These are phyloP conservation scores for Dianthus caryophyllus DNA, from an alignment of 148 eudicot species.

Conservation along the genomic window DNA sequence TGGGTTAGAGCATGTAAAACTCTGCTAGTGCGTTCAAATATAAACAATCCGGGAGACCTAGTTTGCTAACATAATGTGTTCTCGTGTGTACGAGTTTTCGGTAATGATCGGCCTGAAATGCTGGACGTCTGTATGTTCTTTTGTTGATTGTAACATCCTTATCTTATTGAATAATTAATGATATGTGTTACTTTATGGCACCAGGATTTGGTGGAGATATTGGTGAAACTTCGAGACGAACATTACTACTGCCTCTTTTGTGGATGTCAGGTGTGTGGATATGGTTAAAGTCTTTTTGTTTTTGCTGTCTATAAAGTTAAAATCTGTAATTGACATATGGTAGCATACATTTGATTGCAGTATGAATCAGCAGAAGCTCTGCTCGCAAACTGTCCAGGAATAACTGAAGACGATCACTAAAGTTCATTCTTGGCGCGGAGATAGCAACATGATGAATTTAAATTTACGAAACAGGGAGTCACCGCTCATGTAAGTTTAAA, in stretches of 20 bases:
- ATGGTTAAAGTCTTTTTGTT: neutral
- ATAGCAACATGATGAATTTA: neutral
- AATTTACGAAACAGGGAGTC: neutral
- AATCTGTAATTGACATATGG: neutral
- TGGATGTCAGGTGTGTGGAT: slow-evolving; percentile 69
- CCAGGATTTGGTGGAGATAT: slow-evolving; percentile 74
- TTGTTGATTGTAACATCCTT: neutral
- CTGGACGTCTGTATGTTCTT: neutral
- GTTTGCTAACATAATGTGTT: too few species aligned
- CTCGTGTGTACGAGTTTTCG: too few species aligned
- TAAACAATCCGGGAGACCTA: too few species aligned
- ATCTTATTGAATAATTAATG: neutral
- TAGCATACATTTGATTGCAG: slow-evolving; percentile 31
- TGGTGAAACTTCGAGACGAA: slow-evolving; percentile 75
- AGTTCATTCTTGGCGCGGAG: neutral
- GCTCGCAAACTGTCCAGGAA: slow-evolving; percentile 60
- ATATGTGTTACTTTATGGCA: slow-evolving; percentile 15
- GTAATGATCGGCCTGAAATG: too few species aligned
- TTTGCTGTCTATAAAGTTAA: neutral
- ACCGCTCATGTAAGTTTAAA: slow-evolving; percentile 4
- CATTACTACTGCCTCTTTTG: slow-evolving; percentile 86
- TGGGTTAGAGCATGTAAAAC: too few species aligned
- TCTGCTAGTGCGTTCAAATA: too few species aligned
- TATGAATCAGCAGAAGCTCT: slow-evolving; percentile 79
- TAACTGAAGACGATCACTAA: slow-evolving; percentile 82